A percentile compares a stretch with the other conserved stretches of the same genome.
These are phyloP conservation scores for Rosa lucieae DNA, from an alignment of 306 rosid species.

Conservation along the genomic window DNA sequence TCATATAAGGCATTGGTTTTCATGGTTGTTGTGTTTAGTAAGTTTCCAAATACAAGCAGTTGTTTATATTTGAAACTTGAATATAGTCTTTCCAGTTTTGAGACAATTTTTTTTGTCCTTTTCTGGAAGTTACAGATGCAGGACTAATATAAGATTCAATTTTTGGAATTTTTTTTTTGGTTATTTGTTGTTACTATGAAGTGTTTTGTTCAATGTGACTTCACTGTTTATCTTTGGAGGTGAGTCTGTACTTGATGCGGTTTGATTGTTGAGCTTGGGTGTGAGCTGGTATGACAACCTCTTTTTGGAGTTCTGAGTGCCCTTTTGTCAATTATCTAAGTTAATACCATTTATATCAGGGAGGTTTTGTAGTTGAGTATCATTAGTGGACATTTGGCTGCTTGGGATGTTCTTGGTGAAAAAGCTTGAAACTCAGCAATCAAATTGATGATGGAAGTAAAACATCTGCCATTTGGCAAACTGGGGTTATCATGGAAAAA, in stretches of 20 bases:
- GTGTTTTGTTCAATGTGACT: background rate
- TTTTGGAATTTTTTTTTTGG: background rate
- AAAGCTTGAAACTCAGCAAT: background rate
- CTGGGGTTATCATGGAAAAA: background rate
- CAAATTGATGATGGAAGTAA: background rate
- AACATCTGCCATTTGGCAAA: background rate
- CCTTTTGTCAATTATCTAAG: no score
- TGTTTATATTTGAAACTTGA: background rate
- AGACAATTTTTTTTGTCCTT: background rate
- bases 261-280: conserved; percentile 4
- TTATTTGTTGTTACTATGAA: background rate
- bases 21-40: background rate
- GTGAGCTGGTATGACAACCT: background rate
- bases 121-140: background rate
- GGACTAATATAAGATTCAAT: background rate
- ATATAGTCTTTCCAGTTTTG: background rate
- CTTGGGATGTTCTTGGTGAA: background rate
- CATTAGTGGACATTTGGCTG: background rate
- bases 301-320: no score
- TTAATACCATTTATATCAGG: background rate
- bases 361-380: background rate
- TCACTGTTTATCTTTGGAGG: background rate
- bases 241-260: background rate
- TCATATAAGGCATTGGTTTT: background rate
- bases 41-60: background rate